Percentiles rank a stretch among this genome's conserved stretches.
phyloP scores from a whole-genome alignment of 768 basidiomycete genomes.

The Mycena galericulata region DNA sequence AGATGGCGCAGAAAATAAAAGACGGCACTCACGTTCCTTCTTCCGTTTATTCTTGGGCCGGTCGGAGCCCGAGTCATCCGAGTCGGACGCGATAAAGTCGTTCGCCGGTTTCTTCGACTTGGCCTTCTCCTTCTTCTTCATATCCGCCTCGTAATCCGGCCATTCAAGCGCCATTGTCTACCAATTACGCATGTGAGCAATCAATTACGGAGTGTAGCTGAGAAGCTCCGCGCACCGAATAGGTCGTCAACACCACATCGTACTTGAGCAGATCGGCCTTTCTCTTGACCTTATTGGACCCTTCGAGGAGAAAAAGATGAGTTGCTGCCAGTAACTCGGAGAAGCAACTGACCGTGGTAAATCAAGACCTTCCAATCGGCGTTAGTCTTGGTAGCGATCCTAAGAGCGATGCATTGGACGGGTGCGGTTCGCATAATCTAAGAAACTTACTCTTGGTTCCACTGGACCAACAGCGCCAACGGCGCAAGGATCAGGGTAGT shows the following conservation, averaged over 20 bases:
- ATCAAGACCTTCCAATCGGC: constrained; percentile 62
- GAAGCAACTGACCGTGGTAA: constrained; percentile 64
- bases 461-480: constrained; percentile 74
- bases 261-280: constrained; percentile 63
- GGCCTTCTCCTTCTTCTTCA: constrained; percentile 55
- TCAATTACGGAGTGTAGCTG: neutral
- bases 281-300: constrained; percentile 58
- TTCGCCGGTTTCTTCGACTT: constrained; percentile 43
- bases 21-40: neutral
- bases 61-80: constrained; percentile 38
- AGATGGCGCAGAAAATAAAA: neutral
- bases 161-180: constrained; percentile 71
- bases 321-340: neutral
- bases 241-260: constrained; percentile 74
- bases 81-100: constrained; percentile 51
- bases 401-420: neutral
- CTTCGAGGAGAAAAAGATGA: constrained; percentile 45
- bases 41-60: too few species aligned
- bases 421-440: neutral
- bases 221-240: constrained; percentile 55
- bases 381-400: constrained; percentile 66
- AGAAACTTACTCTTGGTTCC: constrained; percentile 60
- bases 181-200: neutral
- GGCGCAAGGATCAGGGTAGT: constrained; percentile 78
- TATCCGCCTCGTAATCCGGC: constrained; percentile 64